A percentile compares a stretch with the other conserved stretches of the same genome.
Evolutionary conservation across 305 asterid species (phyloP).

Genomic region (Fraxinus sp.): DNA sequence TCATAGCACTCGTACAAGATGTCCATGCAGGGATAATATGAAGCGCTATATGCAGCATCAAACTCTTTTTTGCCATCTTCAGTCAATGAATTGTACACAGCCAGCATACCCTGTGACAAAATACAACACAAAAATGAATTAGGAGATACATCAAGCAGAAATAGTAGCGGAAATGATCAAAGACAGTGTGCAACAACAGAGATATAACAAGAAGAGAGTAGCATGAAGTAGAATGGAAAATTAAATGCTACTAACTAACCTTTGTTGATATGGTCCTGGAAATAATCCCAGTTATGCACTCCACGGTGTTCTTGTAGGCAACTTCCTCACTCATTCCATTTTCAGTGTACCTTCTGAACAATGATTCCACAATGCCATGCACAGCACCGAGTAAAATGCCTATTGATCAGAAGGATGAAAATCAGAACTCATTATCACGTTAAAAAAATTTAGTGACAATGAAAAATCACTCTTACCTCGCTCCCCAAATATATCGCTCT

Average conservation of each 20-base stretch:
- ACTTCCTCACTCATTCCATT: conserved; percentile 89
- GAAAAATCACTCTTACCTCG: conserved; percentile 48
- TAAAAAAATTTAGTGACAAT: neutral
- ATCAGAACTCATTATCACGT: conserved; percentile 21
- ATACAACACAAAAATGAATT: neutral
- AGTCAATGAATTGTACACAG: conserved; percentile 71
- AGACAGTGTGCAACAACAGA: neutral
- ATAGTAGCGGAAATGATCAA: conserved; percentile 5
- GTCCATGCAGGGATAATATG: conserved; percentile 95
- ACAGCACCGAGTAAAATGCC: conserved; percentile 98
- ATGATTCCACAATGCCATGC: conserved; percentile 88
- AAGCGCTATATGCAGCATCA: conserved; percentile 81
- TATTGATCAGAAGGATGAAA: conserved; percentile 24
- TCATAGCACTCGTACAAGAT: conserved; percentile 90
- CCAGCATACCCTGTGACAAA: conserved; percentile 76
- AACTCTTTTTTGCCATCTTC: conserved; percentile 81
- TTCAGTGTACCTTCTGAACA: conserved; percentile 91
- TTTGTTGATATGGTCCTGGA: conserved; percentile 88
- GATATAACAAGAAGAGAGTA: neutral
- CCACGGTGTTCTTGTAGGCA: conserved; percentile 96
- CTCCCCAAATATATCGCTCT: conserved; percentile 95
- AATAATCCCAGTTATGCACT: conserved; percentile 80
- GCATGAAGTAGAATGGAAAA: neutral
- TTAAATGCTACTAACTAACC: conserved; percentile 36
- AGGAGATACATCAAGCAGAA: neutral